phyloP scores from a whole-genome alignment of 2,329 filamentous ascomycete genomes.

The Ploettnerulaceae sp. region DNA sequence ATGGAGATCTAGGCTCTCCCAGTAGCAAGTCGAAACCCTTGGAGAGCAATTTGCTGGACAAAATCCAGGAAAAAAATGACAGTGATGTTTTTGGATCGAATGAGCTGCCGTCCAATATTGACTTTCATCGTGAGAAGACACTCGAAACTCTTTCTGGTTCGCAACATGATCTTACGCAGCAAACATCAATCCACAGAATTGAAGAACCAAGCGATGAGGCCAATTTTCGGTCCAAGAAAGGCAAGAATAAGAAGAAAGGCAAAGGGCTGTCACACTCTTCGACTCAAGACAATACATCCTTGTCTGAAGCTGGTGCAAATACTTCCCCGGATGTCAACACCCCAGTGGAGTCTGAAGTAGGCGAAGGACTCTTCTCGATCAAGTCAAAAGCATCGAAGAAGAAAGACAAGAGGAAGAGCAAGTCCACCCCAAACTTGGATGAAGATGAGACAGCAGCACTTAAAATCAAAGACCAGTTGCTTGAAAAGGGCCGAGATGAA shows the following conservation, averaged over 20 bases:
- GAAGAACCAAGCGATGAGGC: slow-evolving; percentile 19
- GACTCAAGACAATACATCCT: slow-evolving; percentile 5
- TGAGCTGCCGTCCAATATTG: slow-evolving; percentile 7
- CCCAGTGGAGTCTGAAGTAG: neutral
- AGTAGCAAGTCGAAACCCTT: slow-evolving; percentile 8
- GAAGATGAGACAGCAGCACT: neutral
- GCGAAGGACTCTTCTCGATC: slow-evolving; percentile 3
- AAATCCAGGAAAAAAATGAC: slow-evolving; percentile 20
- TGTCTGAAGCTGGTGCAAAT: neutral
- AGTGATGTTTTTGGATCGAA: slow-evolving; percentile 10
- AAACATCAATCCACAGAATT: neutral
- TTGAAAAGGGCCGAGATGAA: neutral
- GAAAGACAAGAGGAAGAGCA: slow-evolving; percentile 30
- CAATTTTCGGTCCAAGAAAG: slow-evolving; percentile 19
- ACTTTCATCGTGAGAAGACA: slow-evolving; percentile 15
- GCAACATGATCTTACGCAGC: slow-evolving; percentile 3
- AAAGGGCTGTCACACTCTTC: slow-evolving; percentile 7
- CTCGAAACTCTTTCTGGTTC: slow-evolving; percentile 17
- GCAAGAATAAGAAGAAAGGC: slow-evolving; percentile 35
- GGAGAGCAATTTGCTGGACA: slow-evolving; percentile 13
- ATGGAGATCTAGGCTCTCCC: slow-evolving; percentile 14
- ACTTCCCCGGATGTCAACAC: neutral
- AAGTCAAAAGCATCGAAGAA: slow-evolving; percentile 20
- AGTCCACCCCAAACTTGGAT: slow-evolving; percentile 3
- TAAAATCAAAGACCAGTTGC: neutral